phyloP scores from a whole-genome alignment of 306 rosid species.

The Glycyrrhiza uralensis region DNA sequence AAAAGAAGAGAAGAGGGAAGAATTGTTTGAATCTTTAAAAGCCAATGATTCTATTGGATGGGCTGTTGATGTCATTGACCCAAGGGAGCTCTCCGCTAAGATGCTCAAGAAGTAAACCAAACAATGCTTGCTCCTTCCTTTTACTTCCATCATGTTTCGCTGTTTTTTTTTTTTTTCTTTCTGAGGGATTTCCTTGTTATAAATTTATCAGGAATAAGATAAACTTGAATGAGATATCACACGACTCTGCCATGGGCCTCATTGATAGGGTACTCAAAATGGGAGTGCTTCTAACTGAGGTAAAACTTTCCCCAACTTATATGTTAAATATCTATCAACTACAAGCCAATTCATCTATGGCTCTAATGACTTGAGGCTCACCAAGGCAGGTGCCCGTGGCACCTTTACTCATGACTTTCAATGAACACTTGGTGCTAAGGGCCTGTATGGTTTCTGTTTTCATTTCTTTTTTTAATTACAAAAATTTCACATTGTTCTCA shows the following conservation, averaged over 20 bases:
- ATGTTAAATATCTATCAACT: not conserved
- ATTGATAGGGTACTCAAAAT: constrained; percentile 54
- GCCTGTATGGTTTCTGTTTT: no score
- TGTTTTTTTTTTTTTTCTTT: not conserved
- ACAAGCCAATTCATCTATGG: not conserved
- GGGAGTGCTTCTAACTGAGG: constrained; percentile 95
- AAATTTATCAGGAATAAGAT: constrained; percentile 62
- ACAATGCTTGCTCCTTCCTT: not conserved
- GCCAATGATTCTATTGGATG: constrained; percentile 72
- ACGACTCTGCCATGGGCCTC: constrained; percentile 84
- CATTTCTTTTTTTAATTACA: no score
- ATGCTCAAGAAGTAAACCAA: constrained; percentile 67
- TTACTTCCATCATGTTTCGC: not conserved
- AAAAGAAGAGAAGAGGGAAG: constrained; percentile 95
- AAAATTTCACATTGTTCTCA: no score
- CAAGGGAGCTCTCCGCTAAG: constrained; percentile 79
- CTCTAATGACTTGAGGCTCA: not conserved
- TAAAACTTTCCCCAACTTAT: constrained; percentile 22
- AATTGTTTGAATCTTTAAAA: constrained; percentile 66
- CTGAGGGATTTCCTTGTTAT: not conserved
- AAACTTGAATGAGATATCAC: constrained; percentile 88
- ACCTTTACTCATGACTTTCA: not conserved
- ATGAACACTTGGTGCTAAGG: not conserved
- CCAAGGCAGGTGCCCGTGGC: not conserved
- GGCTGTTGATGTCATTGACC: constrained; percentile 87